Evolutionary conservation across 768 basidiomycete species (phyloP).

Genomic region (Flagelloscypha sp.): DNA sequence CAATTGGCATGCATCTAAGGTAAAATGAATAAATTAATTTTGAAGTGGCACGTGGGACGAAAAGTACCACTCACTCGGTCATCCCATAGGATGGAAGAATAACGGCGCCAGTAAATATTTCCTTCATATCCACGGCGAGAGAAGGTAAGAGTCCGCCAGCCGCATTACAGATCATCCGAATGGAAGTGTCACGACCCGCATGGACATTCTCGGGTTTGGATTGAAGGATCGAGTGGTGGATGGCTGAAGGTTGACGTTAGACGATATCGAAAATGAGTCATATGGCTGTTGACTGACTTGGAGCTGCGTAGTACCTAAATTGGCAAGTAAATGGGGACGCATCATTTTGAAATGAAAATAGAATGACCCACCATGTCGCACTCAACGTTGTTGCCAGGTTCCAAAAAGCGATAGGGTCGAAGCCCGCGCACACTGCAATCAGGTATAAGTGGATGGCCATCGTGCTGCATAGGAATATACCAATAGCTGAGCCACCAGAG

Average conservation of each 20-base stretch:
- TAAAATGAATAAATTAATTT: constrained; percentile 3
- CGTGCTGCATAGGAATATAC: too few species aligned
- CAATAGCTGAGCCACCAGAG: constrained; percentile 46
- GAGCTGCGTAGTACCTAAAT: not conserved
- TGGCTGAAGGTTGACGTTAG: constrained; percentile 22
- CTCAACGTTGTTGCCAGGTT: constrained; percentile 26
- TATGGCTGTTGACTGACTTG: not conserved
- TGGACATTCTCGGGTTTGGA: constrained; percentile 24
- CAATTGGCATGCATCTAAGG: constrained; percentile 41
- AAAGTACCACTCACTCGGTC: constrained; percentile 31
- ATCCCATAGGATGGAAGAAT: constrained; percentile 57
- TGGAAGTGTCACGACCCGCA: constrained; percentile 25
- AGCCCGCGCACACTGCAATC: constrained; percentile 48
- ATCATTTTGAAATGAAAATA: not conserved
- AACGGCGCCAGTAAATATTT: constrained; percentile 37
- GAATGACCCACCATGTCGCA: constrained; percentile 40
- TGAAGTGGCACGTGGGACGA: not conserved
- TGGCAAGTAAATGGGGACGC: not conserved
- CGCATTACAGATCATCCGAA: constrained; percentile 41
- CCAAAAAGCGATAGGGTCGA: constrained; percentile 48
- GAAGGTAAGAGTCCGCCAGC: constrained; percentile 48
- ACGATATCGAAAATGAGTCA: not conserved
- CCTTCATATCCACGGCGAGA: constrained; percentile 38
- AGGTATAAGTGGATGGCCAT: too few species aligned
- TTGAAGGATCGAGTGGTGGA: constrained; percentile 40